A percentile compares a stretch with the other conserved stretches of the same genome.
Conservation (phyloP, 2,329 filamentous ascomycete species). For the Fusarium brevicatenulatum region DNA sequence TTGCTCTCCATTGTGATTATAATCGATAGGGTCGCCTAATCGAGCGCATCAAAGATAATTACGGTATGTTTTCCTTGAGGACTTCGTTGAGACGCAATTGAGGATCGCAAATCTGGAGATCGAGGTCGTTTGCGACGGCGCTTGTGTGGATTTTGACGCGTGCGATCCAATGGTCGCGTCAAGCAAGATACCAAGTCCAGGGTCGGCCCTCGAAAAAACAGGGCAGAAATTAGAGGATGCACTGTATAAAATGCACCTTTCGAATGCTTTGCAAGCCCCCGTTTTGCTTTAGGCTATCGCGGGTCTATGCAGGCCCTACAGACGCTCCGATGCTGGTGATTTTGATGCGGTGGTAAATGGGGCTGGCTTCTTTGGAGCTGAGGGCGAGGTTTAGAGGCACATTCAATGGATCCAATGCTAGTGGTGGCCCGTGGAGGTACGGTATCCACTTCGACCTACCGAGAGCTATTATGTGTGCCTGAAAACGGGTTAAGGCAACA, state of each 20-base stretch:
- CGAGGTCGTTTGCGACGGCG: constrained; percentile 33
- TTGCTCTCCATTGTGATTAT: constrained; percentile 63
- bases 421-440: constrained; percentile 36
- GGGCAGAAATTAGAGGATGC: neutral
- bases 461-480: constrained; percentile 35
- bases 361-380: constrained; percentile 31
- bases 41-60: constrained; percentile 43
- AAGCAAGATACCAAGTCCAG: constrained; percentile 26
- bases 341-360: constrained; percentile 38
- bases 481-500: constrained; percentile 47
- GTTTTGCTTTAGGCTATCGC: constrained; percentile 16
- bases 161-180: constrained; percentile 45
- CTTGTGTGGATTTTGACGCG: constrained; percentile 46
- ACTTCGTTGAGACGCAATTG: constrained; percentile 44
- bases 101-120: constrained; percentile 31
- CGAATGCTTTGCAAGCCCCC: neutral
- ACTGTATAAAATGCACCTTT: neutral
- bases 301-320: constrained; percentile 27
- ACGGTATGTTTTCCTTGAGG: neutral
- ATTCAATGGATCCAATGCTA: constrained; percentile 23
- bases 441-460: constrained; percentile 39
- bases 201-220: constrained; percentile 7
- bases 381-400: constrained; percentile 37
- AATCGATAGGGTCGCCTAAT: constrained; percentile 39
- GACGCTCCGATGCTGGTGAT: constrained; percentile 32